Conservation (phyloP, 352 stramenopile species). For the Globisporangium abappressorium region DNA sequence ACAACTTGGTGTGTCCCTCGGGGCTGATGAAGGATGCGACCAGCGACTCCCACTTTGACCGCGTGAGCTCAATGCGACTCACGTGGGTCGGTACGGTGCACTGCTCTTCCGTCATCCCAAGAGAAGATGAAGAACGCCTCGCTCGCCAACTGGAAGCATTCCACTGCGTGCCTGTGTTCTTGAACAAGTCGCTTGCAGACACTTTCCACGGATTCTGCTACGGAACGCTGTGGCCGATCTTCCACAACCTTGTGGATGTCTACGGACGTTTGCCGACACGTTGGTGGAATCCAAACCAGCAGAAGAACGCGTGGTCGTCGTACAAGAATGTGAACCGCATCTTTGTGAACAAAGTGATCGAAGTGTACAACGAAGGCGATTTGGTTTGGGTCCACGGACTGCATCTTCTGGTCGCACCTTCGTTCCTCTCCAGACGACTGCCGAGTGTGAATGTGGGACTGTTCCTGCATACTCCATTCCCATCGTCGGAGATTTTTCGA, state of each 20-base stretch:
- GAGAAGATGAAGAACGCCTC: conserved; percentile 80
- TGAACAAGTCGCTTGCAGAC: conserved; percentile 79
- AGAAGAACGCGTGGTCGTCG: conserved; percentile 88
- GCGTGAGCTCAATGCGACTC: conserved; percentile 75
- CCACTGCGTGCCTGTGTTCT: conserved; percentile 97
- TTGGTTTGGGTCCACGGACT: conserved; percentile 98
- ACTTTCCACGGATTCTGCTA: conserved; percentile 97
- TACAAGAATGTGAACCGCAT: conserved; percentile 98
- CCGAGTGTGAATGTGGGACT: conserved; percentile 95
- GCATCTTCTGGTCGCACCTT: conserved; percentile 97
- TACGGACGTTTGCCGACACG: conserved; percentile 85
- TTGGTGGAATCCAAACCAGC: conserved; percentile 81
- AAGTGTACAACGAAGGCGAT: conserved; percentile 90
- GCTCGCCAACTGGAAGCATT: conserved; percentile 84
- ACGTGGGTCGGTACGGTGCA: conserved; percentile 85
- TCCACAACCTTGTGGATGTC: conserved; percentile 99
- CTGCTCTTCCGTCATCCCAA: conserved; percentile 69
- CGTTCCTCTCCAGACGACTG: conserved; percentile 93
- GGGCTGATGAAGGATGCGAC: conserved; percentile 73
- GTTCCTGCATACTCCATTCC: conserved; percentile 99
- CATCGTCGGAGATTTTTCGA: conserved; percentile 98
- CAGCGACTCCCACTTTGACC: conserved; percentile 58
- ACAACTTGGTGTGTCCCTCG: conserved; percentile 85
- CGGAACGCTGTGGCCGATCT: conserved; percentile 95
- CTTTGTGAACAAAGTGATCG: conserved; percentile 94